These are phyloP conservation scores for Discostella stelligeroides DNA, from an alignment of 108 stramenopile genomes.

Conservation along the genomic window DNA sequence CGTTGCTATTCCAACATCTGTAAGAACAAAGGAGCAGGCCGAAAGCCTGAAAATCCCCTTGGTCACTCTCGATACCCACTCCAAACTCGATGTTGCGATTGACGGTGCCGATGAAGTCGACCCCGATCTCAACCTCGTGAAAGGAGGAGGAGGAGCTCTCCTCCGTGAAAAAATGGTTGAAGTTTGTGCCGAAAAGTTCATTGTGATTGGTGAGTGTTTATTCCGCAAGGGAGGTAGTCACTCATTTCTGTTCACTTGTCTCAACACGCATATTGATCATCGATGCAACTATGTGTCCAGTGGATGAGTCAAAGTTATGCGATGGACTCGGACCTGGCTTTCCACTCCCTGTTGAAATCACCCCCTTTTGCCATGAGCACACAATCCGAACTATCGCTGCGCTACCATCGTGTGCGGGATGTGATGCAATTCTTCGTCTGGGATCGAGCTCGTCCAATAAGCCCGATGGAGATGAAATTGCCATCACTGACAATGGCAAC, in stretches of 20 bases:
- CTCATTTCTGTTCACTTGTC: too few species aligned
- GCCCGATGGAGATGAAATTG: conserved; percentile 93
- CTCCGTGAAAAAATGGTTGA: conserved; percentile 98
- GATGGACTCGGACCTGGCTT: conserved; percentile 94
- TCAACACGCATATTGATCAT: too few species aligned
- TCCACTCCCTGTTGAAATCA: conserved; percentile 95
- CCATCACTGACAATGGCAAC: conserved; percentile 97
- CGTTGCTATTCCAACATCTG: conserved; percentile 96
- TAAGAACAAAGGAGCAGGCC: conserved; percentile 97
- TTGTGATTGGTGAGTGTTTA: conserved; percentile 74
- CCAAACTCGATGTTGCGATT: conserved; percentile 97
- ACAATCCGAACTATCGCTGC: conserved; percentile 87
- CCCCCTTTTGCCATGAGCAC: conserved; percentile 97
- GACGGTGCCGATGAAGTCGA: conserved; percentile 99
- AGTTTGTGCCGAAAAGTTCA: conserved; percentile 80
- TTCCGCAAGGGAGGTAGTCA: too few species aligned
- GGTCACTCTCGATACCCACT: conserved; percentile 93
- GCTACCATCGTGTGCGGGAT: conserved; percentile 86
- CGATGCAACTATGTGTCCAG: conserved; percentile 32
- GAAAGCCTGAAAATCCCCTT: conserved; percentile 92
- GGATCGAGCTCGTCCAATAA: conserved; percentile 82
- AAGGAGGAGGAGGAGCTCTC: conserved; percentile 98
- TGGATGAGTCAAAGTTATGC: conserved; percentile 96
- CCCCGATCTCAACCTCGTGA: conserved; percentile 94
- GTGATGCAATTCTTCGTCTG: conserved; percentile 90